phyloP scores from a whole-genome alignment of 257 asterid genomes.

The Mitragyna speciosa region DNA sequence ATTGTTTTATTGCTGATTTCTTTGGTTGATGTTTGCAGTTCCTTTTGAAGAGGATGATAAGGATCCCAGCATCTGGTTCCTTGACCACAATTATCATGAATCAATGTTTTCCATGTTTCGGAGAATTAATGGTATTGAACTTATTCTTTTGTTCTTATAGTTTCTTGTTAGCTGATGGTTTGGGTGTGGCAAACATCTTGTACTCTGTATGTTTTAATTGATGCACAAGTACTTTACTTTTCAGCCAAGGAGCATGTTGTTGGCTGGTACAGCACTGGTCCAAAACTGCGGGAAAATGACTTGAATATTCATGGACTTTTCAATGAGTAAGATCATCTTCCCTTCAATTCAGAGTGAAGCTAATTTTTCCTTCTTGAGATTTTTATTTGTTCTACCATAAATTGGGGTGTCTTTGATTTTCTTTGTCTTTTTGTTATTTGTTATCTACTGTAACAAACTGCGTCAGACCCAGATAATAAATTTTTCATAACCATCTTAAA shows the following conservation, averaged over 20 bases:
- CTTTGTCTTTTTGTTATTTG: neutral
- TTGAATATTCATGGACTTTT: conserved; percentile 71
- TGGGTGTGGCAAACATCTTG: conserved; percentile 1
- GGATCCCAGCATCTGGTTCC: conserved; percentile 95
- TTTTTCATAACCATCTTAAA: neutral
- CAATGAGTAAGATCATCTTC: conserved; percentile 57
- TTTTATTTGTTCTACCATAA: neutral
- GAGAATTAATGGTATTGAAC: conserved; percentile 71
- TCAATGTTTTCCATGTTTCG: conserved; percentile 95
- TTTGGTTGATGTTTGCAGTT: conserved; percentile 46
- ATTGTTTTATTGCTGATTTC: conserved; percentile 14
- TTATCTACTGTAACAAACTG: neutral
- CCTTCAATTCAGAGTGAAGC: neutral
- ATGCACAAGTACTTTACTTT: conserved; percentile 5
- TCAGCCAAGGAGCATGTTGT: conserved; percentile 98
- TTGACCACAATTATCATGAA: conserved; percentile 94
- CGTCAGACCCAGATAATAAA: neutral
- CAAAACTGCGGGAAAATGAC: conserved; percentile 87
- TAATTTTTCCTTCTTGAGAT: neutral
- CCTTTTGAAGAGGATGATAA: conserved; percentile 98
- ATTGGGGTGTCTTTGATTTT: neutral
- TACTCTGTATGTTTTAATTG: conserved; percentile 16
- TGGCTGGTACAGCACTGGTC: conserved; percentile 99
- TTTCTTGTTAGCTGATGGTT: conserved; percentile 11
- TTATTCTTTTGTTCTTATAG: neutral